These are phyloP conservation scores for Escovopsis sp. DNA, from an alignment of 2,329 filamentous ascomycete species.

Conservation along the genomic window DNA sequence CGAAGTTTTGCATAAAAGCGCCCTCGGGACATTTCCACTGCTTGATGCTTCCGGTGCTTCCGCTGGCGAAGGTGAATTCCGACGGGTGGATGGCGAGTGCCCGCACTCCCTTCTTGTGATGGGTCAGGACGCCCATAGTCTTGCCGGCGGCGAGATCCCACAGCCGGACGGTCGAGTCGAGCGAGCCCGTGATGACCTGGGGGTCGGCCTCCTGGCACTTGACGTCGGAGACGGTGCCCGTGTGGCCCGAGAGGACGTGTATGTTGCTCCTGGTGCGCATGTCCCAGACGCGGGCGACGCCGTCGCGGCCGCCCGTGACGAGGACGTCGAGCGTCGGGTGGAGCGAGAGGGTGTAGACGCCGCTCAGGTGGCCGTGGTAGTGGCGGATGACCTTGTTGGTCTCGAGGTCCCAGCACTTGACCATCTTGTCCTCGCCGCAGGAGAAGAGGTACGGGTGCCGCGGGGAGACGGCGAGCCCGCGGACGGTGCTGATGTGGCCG, in stretches of 20 bases:
- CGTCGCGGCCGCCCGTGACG: slow-evolving; percentile 87
- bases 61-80: slow-evolving; percentile 93
- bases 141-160: slow-evolving; percentile 97
- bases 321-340: slow-evolving; percentile 91
- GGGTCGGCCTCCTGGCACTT: slow-evolving; percentile 93
- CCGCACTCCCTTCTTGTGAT: slow-evolving; percentile 96
- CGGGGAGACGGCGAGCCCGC: slow-evolving; percentile 81
- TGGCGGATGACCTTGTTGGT: slow-evolving; percentile 99
- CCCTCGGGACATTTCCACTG: slow-evolving; percentile 99
- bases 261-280: slow-evolving; percentile 95
- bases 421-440: slow-evolving; percentile 98
- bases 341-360: slow-evolving; percentile 85
- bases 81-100: slow-evolving; percentile 71
- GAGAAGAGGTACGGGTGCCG: slow-evolving; percentile 95
- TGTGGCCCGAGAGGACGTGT: slow-evolving; percentile 84
- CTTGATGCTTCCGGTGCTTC: slow-evolving; percentile 87
- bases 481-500: slow-evolving; percentile 85
- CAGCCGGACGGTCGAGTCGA: slow-evolving; percentile 79
- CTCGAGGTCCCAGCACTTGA: slow-evolving; percentile 98
- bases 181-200: slow-evolving; percentile 83
- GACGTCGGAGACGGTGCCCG: slow-evolving; percentile 75
- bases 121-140: slow-evolving; percentile 87
- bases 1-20: slow-evolving; percentile 98
- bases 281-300: slow-evolving; percentile 92
- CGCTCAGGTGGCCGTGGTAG: slow-evolving; percentile 92